Conservation (phyloP, 306 rosid species). For the Castanea mollissima region DNA sequence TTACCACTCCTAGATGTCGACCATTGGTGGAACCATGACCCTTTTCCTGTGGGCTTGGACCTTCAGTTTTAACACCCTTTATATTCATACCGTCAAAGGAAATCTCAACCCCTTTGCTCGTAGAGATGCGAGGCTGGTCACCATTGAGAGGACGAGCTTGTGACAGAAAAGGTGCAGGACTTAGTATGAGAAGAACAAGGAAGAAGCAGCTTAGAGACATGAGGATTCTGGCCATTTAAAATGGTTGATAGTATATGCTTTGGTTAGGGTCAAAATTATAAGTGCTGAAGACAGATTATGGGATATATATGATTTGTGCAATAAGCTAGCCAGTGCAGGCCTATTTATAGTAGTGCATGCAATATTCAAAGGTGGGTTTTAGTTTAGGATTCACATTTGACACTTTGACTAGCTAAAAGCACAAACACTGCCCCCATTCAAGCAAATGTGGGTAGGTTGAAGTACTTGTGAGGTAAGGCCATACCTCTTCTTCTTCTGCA, state of each 20-base stretch:
- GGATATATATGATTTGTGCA: not conserved
- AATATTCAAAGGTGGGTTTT: not conserved
- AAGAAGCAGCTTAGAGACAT: constrained; percentile 10
- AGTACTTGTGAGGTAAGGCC: not conserved
- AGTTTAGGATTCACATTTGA: not conserved
- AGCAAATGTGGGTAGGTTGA: not conserved
- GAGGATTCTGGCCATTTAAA: constrained; percentile 19
- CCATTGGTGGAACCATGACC: constrained; percentile 20
- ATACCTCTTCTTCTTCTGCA: not conserved
- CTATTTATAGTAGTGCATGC: not conserved
- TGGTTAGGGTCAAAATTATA: not conserved
- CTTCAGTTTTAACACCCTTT: constrained; percentile 23
- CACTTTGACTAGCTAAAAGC: not conserved
- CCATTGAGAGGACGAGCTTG: constrained; percentile 33
- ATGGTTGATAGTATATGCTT: not conserved
- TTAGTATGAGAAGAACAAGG: not conserved
- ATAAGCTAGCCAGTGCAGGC: not conserved
- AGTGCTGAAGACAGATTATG: not conserved
- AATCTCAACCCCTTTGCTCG: constrained; percentile 2
- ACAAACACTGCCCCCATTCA: not conserved
- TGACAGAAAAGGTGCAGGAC: constrained; percentile 3
- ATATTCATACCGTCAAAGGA: constrained; percentile 17
- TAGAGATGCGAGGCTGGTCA: not conserved
- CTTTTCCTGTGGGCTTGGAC: constrained; percentile 25
- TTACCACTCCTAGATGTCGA: constrained; percentile 29